phyloP scores from a whole-genome alignment of 345 rosid genomes.

The Ailanthus altissimus region DNA sequence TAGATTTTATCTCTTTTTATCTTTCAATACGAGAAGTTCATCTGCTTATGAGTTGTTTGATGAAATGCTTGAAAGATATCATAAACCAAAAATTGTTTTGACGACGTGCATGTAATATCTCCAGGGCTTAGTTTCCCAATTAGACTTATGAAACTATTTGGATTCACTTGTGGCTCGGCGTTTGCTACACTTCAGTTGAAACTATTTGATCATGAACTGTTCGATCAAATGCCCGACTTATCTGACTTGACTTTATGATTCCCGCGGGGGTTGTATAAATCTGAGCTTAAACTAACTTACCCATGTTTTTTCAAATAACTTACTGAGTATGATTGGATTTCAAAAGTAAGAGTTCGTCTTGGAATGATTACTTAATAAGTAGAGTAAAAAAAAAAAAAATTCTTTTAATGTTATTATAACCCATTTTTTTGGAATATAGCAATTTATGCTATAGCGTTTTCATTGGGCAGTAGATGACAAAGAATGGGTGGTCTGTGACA shows the following conservation, averaged over 20 bases:
- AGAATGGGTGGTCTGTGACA: neutral
- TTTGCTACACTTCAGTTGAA: neutral
- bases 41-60: neutral
- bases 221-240: neutral
- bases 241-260: neutral
- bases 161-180: neutral
- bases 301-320: neutral
- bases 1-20: neutral
- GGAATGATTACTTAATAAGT: neutral
- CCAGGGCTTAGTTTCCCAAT: neutral
- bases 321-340: neutral
- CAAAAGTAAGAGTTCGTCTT: neutral
- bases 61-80: slow-evolving; percentile 1
- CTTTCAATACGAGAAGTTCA: neutral
- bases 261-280: neutral
- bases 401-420: neutral
- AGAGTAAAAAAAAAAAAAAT: neutral
- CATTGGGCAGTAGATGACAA: neutral
- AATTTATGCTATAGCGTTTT: neutral
- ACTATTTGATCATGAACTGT: neutral
- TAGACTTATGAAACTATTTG: neutral
- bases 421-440: neutral
- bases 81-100: neutral
- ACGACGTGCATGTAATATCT: neutral
- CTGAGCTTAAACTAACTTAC: neutral